Percentiles rank a stretch among this genome's conserved stretches.
Conservation (phyloP, 2,329 filamentous ascomycete genomes). For the Cladophialophora yegresii region DNA sequence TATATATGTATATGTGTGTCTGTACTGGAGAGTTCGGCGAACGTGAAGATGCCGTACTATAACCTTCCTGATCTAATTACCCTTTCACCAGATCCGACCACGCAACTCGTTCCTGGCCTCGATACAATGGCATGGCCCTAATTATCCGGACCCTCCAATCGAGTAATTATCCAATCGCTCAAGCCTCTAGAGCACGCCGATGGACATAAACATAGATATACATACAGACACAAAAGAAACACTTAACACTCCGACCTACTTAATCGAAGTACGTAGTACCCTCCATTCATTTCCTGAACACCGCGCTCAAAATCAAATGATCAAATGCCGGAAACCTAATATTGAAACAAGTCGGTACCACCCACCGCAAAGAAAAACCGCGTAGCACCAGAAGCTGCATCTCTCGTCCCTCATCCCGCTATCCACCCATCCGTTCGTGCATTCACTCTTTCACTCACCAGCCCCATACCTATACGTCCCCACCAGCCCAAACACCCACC, state of each 20-base stretch:
- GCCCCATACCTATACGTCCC: conserved; percentile 54
- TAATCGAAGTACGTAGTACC: neutral
- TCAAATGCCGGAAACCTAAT: no score
- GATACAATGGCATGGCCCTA: no score
- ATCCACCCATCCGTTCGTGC: neutral
- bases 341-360: no score
- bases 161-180: no score
- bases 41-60: no score
- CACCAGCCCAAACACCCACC: conserved; percentile 58
- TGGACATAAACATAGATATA: neutral
- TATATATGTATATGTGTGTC: no score
- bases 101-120: no score
- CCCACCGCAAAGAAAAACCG: neutral
- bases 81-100: no score
- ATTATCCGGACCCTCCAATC: no score
- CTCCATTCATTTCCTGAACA: conserved; percentile 1
- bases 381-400: neutral
- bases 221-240: neutral
- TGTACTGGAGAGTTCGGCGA: no score
- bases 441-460: neutral
- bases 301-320: conserved; percentile 12
- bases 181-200: neutral
- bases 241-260: neutral
- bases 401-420: neutral
- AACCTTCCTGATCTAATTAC: no score